Conservation (phyloP, 2,329 filamentous ascomycete species). For the Colletotrichum viniferum region DNA sequence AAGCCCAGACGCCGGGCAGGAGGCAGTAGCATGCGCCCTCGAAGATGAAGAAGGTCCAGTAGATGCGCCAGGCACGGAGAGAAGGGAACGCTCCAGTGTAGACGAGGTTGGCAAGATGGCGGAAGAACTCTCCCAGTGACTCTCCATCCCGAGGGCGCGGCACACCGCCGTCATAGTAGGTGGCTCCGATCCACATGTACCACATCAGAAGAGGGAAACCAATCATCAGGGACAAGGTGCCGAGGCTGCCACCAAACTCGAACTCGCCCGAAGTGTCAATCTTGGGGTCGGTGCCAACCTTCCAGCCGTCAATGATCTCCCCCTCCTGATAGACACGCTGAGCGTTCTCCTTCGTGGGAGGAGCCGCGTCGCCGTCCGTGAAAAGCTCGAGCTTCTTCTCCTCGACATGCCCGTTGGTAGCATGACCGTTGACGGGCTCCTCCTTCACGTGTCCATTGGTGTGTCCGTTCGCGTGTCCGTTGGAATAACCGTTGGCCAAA, state of each 20-base stretch:
- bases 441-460: conserved; percentile 28
- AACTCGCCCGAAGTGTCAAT: conserved; percentile 67
- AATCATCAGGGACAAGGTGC: conserved; percentile 80
- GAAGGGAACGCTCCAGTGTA: conserved; percentile 87
- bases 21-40: conserved; percentile 83
- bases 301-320: conserved; percentile 59
- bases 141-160: conserved; percentile 69
- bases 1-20: conserved; percentile 85
- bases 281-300: conserved; percentile 63
- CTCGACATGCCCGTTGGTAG: conserved; percentile 22
- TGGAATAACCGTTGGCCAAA: conserved; percentile 30
- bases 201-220: conserved; percentile 89
- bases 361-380: not conserved
- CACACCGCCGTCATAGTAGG: conserved; percentile 80
- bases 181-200: conserved; percentile 94
- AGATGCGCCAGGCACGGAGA: conserved; percentile 84
- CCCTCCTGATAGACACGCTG: conserved; percentile 20
- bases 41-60: conserved; percentile 91
- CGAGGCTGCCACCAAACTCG: conserved; percentile 83
- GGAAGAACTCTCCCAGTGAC: conserved; percentile 67
- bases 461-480: conserved; percentile 27
- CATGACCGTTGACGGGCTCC: conserved; percentile 15
- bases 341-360: not conserved
- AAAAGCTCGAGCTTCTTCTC: not conserved
- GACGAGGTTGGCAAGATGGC: conserved; percentile 68